Percentiles rank a stretch among this genome's conserved stretches.
phyloP scores from a whole-genome alignment of 805 yeast species.

The Metschnikowia cerradonensis region DNA sequence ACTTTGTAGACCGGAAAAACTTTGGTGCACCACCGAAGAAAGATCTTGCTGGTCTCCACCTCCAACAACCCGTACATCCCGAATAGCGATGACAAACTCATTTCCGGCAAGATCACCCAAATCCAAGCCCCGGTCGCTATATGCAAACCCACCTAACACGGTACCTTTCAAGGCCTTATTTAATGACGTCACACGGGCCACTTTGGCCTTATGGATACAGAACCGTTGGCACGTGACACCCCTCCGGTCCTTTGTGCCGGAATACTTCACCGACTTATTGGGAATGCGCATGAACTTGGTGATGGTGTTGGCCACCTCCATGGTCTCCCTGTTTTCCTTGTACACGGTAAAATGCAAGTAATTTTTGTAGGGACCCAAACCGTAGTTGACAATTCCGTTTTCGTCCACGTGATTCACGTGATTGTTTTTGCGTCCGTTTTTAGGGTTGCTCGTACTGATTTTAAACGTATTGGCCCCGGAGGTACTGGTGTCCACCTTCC shows the following conservation, averaged over 20 bases:
- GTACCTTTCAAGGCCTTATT: slow-evolving; percentile 76
- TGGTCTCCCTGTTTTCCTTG: slow-evolving; percentile 94
- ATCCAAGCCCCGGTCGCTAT: slow-evolving; percentile 55
- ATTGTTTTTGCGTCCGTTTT: slow-evolving; percentile 37
- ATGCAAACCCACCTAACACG: slow-evolving; percentile 73
- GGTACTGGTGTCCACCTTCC: slow-evolving; percentile 76
- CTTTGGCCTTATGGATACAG: slow-evolving; percentile 63
- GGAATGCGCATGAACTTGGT: slow-evolving; percentile 72
- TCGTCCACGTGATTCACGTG: slow-evolving; percentile 39
- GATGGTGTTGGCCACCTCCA: slow-evolving; percentile 83
- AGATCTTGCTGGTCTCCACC: slow-evolving; percentile 19
- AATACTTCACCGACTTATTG: slow-evolving; percentile 66
- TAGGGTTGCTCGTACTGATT: slow-evolving; percentile 47
- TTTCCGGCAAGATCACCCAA: slow-evolving; percentile 88
- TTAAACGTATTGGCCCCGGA: slow-evolving; percentile 62
- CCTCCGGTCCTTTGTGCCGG: slow-evolving; percentile 96
- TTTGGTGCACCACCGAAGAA: slow-evolving; percentile 44
- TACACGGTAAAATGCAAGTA: slow-evolving; percentile 75
- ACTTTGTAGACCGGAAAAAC: slow-evolving; percentile 54
- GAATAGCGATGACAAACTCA: slow-evolving; percentile 78
- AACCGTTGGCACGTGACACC: slow-evolving; percentile 89
- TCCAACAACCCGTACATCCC: slow-evolving; percentile 51
- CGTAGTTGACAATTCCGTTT: slow-evolving; percentile 59
- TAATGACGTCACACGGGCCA: slow-evolving; percentile 70
- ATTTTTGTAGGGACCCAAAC: slow-evolving; percentile 67